Evolutionary conservation across 2,329 filamentous ascomycete species (phyloP).

Genomic region (Apiospora pterosperma): DNA sequence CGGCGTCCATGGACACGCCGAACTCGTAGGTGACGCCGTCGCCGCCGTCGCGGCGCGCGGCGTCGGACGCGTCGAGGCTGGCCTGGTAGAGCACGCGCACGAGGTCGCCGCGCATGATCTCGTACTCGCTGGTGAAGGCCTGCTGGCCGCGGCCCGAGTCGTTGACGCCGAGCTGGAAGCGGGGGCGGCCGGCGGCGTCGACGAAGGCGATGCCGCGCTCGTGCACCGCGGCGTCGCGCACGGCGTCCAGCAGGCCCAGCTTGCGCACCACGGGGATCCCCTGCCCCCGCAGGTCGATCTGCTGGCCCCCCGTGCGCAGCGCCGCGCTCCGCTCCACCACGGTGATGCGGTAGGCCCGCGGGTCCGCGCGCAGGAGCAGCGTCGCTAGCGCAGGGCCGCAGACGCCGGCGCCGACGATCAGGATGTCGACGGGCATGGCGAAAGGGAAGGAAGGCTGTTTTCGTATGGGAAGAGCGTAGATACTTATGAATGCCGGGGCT

Average conservation of each 20-base stretch:
- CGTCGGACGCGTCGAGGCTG: constrained; percentile 21
- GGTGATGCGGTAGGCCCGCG: constrained; percentile 8
- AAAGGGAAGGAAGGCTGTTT: not conserved
- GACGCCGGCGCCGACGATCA: constrained; percentile 17
- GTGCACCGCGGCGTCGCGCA: constrained; percentile 35
- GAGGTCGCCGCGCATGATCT: constrained; percentile 59
- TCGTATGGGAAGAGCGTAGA: not conserved
- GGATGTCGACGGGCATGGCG: constrained; percentile 6
- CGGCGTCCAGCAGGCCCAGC: constrained; percentile 28
- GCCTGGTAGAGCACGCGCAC: constrained; percentile 44
- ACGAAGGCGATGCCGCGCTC: constrained; percentile 48
- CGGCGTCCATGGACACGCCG: constrained; percentile 22
- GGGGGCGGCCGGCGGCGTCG: constrained; percentile 31
- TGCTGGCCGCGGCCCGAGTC: constrained; percentile 39
- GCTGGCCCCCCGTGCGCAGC: constrained; percentile 19
- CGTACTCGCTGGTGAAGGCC: constrained; percentile 51
- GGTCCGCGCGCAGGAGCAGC: not conserved
- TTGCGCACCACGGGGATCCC: constrained; percentile 20
- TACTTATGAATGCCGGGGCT: not conserved
- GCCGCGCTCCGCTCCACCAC: constrained; percentile 22
- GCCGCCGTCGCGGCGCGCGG: constrained; percentile 14
- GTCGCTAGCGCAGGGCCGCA: constrained; percentile 17
- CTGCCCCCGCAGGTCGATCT: constrained; percentile 23
- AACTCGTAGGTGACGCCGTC: constrained; percentile 29
- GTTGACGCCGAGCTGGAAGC: constrained; percentile 38